These are phyloP conservation scores for Chrysoporthe austroafricana DNA, from an alignment of 2,329 filamentous ascomycete genomes.

Conservation along the genomic window DNA sequence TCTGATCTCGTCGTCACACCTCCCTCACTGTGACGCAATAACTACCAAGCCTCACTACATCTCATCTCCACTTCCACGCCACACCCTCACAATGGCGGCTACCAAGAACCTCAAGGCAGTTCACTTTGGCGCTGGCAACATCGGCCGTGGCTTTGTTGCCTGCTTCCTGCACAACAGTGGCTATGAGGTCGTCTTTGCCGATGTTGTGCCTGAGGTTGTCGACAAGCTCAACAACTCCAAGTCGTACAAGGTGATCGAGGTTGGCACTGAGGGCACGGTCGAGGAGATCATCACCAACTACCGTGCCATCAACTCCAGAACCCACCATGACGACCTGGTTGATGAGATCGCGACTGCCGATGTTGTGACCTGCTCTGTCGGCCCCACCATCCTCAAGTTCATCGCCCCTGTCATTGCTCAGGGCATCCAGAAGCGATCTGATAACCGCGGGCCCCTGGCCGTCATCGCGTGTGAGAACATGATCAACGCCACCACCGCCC, in stretches of 20 bases:
- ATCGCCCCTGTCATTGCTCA: conserved; percentile 95
- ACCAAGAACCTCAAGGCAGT: conserved; percentile 66
- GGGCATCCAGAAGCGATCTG: conserved; percentile 80
- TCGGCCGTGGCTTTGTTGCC: conserved; percentile 84
- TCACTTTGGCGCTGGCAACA: conserved; percentile 87
- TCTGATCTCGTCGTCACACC: background rate
- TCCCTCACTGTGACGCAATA: background rate
- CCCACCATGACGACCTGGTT: conserved; percentile 78
- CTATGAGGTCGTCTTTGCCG: conserved; percentile 95
- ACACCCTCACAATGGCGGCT: conserved; percentile 43
- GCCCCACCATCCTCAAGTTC: conserved; percentile 94
- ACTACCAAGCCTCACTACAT: background rate
- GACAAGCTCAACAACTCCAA: conserved; percentile 73
- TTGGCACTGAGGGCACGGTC: conserved; percentile 80
- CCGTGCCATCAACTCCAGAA: conserved; percentile 93
- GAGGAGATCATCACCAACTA: conserved; percentile 91
- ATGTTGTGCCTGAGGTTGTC: conserved; percentile 86
- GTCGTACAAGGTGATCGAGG: conserved; percentile 91
- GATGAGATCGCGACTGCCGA: conserved; percentile 86
- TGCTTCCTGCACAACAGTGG: conserved; percentile 94
- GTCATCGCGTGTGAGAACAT: conserved; percentile 99
- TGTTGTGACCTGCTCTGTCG: conserved; percentile 94
- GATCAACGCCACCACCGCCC: conserved; percentile 89
- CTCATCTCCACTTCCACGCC: background rate
- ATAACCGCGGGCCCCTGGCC: conserved; percentile 68